phyloP scores from a whole-genome alignment of 192 early-diverging fungal species.

The Coemansia sp. region DNA sequence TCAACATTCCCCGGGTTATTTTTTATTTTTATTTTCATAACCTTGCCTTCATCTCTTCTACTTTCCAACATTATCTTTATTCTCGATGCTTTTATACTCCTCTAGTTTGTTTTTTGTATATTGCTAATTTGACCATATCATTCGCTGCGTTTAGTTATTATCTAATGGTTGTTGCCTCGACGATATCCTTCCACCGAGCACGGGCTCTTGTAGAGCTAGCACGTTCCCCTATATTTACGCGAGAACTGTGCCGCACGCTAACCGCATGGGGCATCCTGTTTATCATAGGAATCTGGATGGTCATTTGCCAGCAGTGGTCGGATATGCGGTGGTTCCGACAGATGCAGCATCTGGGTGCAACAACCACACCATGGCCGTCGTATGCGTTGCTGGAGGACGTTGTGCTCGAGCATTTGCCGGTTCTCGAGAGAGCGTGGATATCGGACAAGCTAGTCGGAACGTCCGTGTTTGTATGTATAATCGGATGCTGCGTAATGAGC shows the following conservation, averaged over 20 bases:
- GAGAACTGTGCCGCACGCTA: constrained; percentile 31
- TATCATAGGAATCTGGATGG: constrained; percentile 53
- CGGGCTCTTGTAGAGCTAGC: constrained; percentile 2
- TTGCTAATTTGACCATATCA: neutral
- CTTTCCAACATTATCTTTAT: neutral
- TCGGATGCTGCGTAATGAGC: constrained; percentile 42
- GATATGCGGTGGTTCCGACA: constrained; percentile 48
- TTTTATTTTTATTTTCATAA: neutral
- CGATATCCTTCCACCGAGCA: neutral
- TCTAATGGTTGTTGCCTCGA: neutral
- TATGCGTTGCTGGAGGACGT: constrained; percentile 51
- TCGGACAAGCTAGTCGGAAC: constrained; percentile 58
- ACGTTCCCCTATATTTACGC: constrained; percentile 20
- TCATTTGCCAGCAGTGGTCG: constrained; percentile 54
- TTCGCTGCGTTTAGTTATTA: neutral
- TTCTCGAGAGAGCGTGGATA: constrained; percentile 45
- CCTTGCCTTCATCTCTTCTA: neutral
- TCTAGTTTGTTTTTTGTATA: constrained; percentile 6
- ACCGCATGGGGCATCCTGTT: constrained; percentile 37
- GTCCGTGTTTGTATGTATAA: constrained; percentile 47
- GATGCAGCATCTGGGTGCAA: neutral
- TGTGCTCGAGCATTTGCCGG: constrained; percentile 53
- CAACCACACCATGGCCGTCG: constrained; percentile 21
- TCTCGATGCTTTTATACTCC: constrained; percentile 7
- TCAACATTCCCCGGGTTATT: constrained; percentile 1